Evolutionary conservation across 106 monocot species (phyloP).

Genomic region (Posidonia australis): DNA sequence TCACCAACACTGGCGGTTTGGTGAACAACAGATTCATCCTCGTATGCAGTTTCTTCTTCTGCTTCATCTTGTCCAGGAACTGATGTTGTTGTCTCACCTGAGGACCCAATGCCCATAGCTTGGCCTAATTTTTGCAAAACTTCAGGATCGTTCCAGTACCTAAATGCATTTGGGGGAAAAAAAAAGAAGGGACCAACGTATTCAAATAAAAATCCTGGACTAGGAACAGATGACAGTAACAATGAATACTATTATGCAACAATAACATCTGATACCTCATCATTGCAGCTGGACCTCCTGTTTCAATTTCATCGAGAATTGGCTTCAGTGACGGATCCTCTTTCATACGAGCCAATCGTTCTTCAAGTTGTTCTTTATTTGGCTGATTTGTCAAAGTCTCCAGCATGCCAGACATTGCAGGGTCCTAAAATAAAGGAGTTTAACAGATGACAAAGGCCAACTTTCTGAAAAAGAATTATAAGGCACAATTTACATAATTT

Average conservation of each 20-base stretch:
- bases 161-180: constrained; percentile 13
- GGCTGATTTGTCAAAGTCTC: constrained; percentile 63
- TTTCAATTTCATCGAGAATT: constrained; percentile 92
- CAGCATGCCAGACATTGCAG: constrained; percentile 69
- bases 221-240: background rate
- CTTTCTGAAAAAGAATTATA: background rate
- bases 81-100: constrained; percentile 28
- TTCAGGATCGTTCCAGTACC: constrained; percentile 92
- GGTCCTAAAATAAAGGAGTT: constrained; percentile 40
- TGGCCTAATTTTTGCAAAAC: constrained; percentile 74
- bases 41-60: constrained; percentile 62
- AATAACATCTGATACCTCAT: constrained; percentile 53
- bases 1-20: constrained; percentile 86
- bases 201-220: background rate
- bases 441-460: background rate
- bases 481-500: background rate
- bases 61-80: constrained; percentile 46
- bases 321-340: constrained; percentile 83
- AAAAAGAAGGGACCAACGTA: background rate
- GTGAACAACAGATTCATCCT: constrained; percentile 87
- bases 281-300: constrained; percentile 85
- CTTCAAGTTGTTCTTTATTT: constrained; percentile 64
- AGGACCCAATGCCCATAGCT: constrained; percentile 58
- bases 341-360: constrained; percentile 64
- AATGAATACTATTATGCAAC: background rate